Evolutionary conservation across 371 early-diverging fungal genomes (phyloP).

Genomic region (Capillidium heterosporum): DNA sequence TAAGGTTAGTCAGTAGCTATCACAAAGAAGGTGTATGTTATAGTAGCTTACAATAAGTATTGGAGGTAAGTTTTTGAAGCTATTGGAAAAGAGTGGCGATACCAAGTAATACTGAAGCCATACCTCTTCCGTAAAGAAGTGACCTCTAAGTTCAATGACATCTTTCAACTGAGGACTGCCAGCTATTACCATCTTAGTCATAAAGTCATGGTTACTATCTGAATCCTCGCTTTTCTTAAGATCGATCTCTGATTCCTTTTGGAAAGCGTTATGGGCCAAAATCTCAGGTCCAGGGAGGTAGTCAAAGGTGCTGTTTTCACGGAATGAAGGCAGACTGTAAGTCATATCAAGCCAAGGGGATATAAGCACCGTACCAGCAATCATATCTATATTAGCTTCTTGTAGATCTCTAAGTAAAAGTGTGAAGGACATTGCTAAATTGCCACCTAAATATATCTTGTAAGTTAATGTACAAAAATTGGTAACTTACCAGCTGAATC

Average conservation of each 20-base stretch:
- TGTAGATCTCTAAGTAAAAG: not conserved
- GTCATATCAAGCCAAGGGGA: conserved; percentile 21
- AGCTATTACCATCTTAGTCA: conserved; percentile 4
- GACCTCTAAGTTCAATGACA: conserved; percentile 10
- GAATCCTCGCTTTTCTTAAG: conserved; percentile 2
- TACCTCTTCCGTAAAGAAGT: conserved; percentile 30
- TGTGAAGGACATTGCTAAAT: not conserved
- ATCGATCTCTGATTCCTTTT: conserved; percentile 6
- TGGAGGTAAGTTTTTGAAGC: conserved; percentile 18
- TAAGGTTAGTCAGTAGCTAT: not conserved
- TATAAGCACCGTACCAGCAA: not conserved
- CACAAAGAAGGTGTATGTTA: not conserved
- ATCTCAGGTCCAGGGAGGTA: conserved; percentile 13
- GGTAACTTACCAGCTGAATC: conserved; percentile 35
- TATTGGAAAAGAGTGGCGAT: conserved; percentile 15
- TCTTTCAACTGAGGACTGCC: not conserved
- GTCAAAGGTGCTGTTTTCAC: conserved; percentile 9
- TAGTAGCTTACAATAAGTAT: conserved; percentile 14
- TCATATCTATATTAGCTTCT: not conserved
- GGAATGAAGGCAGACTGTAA: conserved; percentile 12
- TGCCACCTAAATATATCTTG: conserved; percentile 10
- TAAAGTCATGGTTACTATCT: conserved; percentile 9
- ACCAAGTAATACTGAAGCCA: conserved; percentile 20
- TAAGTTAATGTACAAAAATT: conserved; percentile 9
- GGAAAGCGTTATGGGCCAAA: not conserved